Conservation (phyloP, 1,284 basidiomycete genomes). For the Puccinia coronata region DNA sequence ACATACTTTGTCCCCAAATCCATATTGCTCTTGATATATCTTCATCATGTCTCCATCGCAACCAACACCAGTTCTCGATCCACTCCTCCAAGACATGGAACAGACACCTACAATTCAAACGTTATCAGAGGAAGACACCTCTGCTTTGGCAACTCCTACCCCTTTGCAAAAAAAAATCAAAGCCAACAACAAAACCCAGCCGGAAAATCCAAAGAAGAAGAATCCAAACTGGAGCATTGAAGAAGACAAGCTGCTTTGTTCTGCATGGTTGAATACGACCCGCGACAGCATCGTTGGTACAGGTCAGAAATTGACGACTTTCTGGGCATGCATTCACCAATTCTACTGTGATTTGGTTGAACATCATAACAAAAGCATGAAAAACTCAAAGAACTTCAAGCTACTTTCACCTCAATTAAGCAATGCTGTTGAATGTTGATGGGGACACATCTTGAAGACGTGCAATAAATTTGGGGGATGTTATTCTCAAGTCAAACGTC, state of each 20-base stretch:
- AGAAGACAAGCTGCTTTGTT: background rate
- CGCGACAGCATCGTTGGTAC: background rate
- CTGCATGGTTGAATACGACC: too few relatives aligned
- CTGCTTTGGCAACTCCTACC: too few relatives aligned
- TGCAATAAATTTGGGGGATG: slow-evolving; percentile 3
- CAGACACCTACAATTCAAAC: too few relatives aligned
- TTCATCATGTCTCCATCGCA: too few relatives aligned
- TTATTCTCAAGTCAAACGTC: background rate
- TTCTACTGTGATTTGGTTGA: background rate
- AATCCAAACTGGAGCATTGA: background rate
- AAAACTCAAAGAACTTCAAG: background rate
- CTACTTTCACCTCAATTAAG: too few relatives aligned
- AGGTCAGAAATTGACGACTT: background rate
- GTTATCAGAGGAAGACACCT: too few relatives aligned
- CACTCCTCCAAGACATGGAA: too few relatives aligned
- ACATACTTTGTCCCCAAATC: too few relatives aligned
- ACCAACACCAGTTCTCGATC: too few relatives aligned
- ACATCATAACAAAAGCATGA: background rate
- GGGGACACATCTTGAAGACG: background rate
- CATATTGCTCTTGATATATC: too few relatives aligned
- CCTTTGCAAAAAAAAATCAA: too few relatives aligned
- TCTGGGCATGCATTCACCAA: background rate
- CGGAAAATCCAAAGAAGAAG: background rate
- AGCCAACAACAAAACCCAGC: background rate
- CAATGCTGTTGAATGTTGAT: background rate